A percentile compares a stretch with the other conserved stretches of the same genome.
phyloP scores from a whole-genome alignment of 129 eudicot species.

The Flaveria sonorensis region DNA sequence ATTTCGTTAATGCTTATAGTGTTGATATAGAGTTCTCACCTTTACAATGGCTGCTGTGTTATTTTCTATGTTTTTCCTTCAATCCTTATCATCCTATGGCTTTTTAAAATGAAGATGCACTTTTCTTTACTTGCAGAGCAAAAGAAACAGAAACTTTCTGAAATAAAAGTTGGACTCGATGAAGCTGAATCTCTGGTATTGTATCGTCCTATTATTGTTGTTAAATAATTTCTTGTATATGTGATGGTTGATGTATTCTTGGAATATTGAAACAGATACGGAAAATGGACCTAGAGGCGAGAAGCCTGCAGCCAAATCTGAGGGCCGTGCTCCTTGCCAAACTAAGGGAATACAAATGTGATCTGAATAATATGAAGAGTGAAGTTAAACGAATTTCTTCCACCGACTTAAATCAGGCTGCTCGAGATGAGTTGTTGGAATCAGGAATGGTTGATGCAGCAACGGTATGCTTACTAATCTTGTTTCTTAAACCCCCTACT shows the following conservation, averaged over 20 bases:
- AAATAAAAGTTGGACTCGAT: conserved; percentile 49
- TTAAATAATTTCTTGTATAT: background rate
- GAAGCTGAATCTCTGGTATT: conserved; percentile 61
- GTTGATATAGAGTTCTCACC: background rate
- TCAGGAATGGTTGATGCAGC: conserved; percentile 60
- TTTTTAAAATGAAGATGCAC: background rate
- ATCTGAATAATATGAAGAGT: conserved; percentile 64
- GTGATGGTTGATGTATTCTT: background rate
- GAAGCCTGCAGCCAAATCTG: conserved; percentile 69
- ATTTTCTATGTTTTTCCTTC: background rate
- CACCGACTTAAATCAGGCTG: conserved; percentile 58
- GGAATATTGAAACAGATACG: conserved; percentile 13
- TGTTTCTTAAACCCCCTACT: background rate
- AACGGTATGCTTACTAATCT: conserved; percentile 40
- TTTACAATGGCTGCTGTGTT: background rate
- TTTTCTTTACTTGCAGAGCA: conserved; percentile 43
- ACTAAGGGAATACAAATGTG: conserved; percentile 67
- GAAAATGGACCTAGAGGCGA: conserved; percentile 71
- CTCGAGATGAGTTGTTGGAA: conserved; percentile 64
- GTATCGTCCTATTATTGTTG: background rate
- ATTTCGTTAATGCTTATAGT: background rate
- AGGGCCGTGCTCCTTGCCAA: conserved; percentile 69
- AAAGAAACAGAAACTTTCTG: conserved; percentile 55
- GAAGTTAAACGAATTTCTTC: conserved; percentile 61
- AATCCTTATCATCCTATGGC: background rate